These are phyloP conservation scores for Ambrosia trifida DNA, from an alignment of 129 eudicot species.

Conservation along the genomic window DNA sequence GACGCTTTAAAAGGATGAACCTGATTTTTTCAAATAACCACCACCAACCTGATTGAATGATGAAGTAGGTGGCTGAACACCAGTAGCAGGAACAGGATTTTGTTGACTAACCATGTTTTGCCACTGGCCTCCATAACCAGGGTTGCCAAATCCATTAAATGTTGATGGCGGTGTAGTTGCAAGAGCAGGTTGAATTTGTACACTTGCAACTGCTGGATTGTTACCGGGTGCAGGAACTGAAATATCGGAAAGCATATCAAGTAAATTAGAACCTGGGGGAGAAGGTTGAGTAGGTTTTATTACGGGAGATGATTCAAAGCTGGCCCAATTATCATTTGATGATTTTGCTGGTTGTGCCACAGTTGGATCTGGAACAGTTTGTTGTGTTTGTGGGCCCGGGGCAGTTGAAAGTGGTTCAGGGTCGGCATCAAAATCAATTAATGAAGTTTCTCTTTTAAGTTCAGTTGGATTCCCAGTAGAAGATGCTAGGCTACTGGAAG, in stretches of 20 bases:
- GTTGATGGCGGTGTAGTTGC: constrained; percentile 36
- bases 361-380: constrained; percentile 26
- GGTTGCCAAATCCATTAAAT: constrained; percentile 34
- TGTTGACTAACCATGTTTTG: constrained; percentile 48
- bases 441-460: constrained; percentile 61
- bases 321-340: constrained; percentile 76
- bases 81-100: constrained; percentile 26
- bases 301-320: constrained; percentile 67
- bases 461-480: constrained; percentile 72
- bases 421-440: constrained; percentile 86
- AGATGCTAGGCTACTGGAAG: constrained; percentile 95
- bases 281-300: constrained; percentile 45
- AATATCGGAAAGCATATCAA: constrained; percentile 69
- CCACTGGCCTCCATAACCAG: constrained; percentile 68
- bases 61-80: not conserved
- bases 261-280: constrained; percentile 47
- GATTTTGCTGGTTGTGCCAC: constrained; percentile 41
- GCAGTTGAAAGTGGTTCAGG: constrained; percentile 64
- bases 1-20: not conserved
- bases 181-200: constrained; percentile 34
- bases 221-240: constrained; percentile 61
- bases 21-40: not conserved
- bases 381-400: constrained; percentile 46
- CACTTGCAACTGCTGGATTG: constrained; percentile 32
- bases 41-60: not conserved